These are phyloP conservation scores for Salix caprea DNA, from an alignment of 345 rosid genomes.

Conservation along the genomic window DNA sequence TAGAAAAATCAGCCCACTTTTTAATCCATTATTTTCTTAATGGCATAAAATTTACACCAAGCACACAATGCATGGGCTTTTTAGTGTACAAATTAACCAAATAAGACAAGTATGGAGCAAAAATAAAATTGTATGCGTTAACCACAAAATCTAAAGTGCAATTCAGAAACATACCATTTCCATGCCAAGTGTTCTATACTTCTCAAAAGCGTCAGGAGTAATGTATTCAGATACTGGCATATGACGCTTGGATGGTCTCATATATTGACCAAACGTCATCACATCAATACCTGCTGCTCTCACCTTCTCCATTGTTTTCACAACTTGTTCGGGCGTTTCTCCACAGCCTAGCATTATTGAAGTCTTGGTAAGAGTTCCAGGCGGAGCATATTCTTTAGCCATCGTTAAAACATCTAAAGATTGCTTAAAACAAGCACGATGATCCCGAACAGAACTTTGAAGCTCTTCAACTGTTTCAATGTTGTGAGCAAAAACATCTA, in stretches of 20 bases:
- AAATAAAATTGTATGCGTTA: neutral
- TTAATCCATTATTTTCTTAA: neutral
- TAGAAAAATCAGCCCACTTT: neutral
- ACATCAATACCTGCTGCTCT: constrained; percentile 96
- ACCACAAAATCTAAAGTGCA: neutral
- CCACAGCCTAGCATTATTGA: constrained; percentile 98
- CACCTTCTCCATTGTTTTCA: constrained; percentile 89
- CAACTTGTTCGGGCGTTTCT: constrained; percentile 93
- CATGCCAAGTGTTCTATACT: constrained; percentile 75
- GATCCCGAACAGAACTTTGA: constrained; percentile 81
- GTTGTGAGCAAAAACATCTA: constrained; percentile 93
- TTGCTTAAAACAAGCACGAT: constrained; percentile 93
- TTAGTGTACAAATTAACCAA: neutral
- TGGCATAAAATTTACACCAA: neutral
- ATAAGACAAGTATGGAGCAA: neutral
- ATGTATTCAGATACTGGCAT: constrained; percentile 95
- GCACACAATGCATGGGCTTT: neutral
- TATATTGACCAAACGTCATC: constrained; percentile 98
- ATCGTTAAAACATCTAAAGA: constrained; percentile 81
- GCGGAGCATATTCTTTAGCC: constrained; percentile 74
- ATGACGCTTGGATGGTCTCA: constrained; percentile 98
- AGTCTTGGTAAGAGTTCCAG: constrained; percentile 87
- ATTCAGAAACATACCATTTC: constrained; percentile 68
- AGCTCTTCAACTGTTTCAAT: constrained; percentile 98
- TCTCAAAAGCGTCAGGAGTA: constrained; percentile 90